Evolutionary conservation across 768 basidiomycete genomes (phyloP).

Genomic region (Megacollybia marginata): DNA sequence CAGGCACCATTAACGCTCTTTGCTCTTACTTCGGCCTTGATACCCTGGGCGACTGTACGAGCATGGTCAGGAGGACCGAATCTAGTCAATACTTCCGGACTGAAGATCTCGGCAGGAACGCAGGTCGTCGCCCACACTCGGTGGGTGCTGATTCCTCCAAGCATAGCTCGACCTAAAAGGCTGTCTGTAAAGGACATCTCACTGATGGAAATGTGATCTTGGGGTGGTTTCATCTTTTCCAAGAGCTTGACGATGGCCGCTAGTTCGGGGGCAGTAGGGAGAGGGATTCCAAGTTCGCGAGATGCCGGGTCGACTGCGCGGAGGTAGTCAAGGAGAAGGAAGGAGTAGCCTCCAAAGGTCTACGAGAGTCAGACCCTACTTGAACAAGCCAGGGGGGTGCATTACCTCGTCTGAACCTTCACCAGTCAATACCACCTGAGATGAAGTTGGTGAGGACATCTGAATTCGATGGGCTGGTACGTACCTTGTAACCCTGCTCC

Average conservation of each 20-base stretch:
- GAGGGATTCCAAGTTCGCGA: slow-evolving; percentile 1
- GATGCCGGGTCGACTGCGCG: slow-evolving; percentile 3
- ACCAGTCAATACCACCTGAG: slow-evolving; percentile 1
- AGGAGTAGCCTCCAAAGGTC: slow-evolving; percentile 6
- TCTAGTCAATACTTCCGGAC: slow-evolving; percentile 1
- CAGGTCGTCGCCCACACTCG: neutral
- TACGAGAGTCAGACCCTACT: neutral
- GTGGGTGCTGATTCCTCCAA: neutral
- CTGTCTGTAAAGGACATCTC: neutral
- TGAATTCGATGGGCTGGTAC: too few relatives aligned
- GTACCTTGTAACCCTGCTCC: slow-evolving; percentile 8
- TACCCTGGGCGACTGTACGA: slow-evolving; percentile 4
- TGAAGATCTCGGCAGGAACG: slow-evolving; percentile 2
- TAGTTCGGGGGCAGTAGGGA: slow-evolving; percentile 5
- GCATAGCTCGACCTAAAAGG: neutral
- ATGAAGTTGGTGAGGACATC: too few relatives aligned
- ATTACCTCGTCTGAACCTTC: slow-evolving; percentile 8
- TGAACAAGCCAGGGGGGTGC: neutral
- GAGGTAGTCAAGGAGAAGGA: slow-evolving; percentile 5
- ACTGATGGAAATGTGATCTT: neutral
- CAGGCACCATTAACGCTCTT: slow-evolving; percentile 5
- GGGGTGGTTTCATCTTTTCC: neutral
- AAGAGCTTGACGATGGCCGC: neutral
- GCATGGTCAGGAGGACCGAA: slow-evolving; percentile 4
- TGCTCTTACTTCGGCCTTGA: slow-evolving; percentile 6